Evolutionary conservation across 306 rosid species (phyloP).

Genomic region (Trifolium subterraneum): DNA sequence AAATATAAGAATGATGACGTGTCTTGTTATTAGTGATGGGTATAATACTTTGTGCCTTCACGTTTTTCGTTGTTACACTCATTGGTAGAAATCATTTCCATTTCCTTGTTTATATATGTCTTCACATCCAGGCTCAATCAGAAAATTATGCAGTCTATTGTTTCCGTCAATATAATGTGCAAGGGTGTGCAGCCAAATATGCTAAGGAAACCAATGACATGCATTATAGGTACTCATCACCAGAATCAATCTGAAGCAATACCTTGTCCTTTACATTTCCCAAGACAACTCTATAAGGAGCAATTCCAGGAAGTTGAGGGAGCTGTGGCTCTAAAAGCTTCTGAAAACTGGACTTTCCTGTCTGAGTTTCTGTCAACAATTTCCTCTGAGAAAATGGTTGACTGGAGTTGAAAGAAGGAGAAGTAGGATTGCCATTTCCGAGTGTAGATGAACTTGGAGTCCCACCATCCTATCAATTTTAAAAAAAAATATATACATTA

Average conservation of each 20-base stretch:
- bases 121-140: neutral
- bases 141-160: neutral
- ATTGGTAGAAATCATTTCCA: too few relatives aligned
- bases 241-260: constrained; percentile 35
- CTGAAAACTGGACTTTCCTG: constrained; percentile 80
- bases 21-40: too few relatives aligned
- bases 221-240: constrained; percentile 21
- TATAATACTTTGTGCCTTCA: too few relatives aligned
- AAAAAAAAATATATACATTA: constrained; percentile 20
- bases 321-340: constrained; percentile 90
- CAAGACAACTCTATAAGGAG: constrained; percentile 88
- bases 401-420: constrained; percentile 55
- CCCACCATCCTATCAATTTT: constrained; percentile 51
- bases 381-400: constrained; percentile 69
- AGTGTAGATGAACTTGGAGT: constrained; percentile 49
- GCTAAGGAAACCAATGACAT: neutral
- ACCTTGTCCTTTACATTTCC: constrained; percentile 90
- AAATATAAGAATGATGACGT: too few relatives aligned
- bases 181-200: neutral
- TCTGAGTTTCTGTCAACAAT: constrained; percentile 62
- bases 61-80: too few relatives aligned
- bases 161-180: neutral
- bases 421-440: constrained; percentile 44
- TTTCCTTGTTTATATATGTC: too few relatives aligned
- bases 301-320: constrained; percentile 71